Base-by-base conservation (phyloP, 1,139 yeast genomes). In the Blastobotrys arbuscula region DNA sequence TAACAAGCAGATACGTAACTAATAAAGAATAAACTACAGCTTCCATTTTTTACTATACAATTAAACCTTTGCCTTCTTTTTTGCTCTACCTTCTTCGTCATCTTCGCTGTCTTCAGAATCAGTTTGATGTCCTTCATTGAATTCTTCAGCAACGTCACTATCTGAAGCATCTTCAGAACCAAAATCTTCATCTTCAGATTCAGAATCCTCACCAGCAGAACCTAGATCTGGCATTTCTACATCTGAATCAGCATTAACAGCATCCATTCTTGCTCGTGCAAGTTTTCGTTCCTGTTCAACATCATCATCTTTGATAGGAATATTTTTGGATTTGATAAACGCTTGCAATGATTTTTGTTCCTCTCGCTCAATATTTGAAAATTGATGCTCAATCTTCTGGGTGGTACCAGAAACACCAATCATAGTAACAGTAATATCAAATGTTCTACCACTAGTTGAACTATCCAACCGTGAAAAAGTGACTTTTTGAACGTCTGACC, bases 381-480 rank as follows among this genome's bases (percentile, higher is more conserved):
- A 92, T 45, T 82, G 81, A 59, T 90, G 95, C 8, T 24, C 24
- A 28, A 28, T 9, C 12, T 28, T 28, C n/a, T 28, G 10, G 26
- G 3, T 5, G 21, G 86, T 75, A 49, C 79, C 82, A 52, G 79
- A 78, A 37, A 83, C 80, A 35, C 80, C 78, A 58, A 83, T 76
- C 52, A 90, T 72, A 38, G 75, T 75, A 45, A 92, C 80, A 59
- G 92, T 94, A 69, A 92, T 73, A 68, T 94, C 99, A 67, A 94
- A 94, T 0, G 98, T 92, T 64, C 96, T 81, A 34, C 89, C 82
- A 1, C 95, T 84, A 2, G 81, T 77, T 1, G 84, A 79, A 42
- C 83, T 79, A 13, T 96, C 96, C 6, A 95, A 86, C 67, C 99
- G 82, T 2, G 96, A 85, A 72, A 94, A 84, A 30, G 86, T 81